phyloP scores from a whole-genome alignment of 2,329 filamentous ascomycete genomes.

The Stachybotrys chlorohalonatus region DNA sequence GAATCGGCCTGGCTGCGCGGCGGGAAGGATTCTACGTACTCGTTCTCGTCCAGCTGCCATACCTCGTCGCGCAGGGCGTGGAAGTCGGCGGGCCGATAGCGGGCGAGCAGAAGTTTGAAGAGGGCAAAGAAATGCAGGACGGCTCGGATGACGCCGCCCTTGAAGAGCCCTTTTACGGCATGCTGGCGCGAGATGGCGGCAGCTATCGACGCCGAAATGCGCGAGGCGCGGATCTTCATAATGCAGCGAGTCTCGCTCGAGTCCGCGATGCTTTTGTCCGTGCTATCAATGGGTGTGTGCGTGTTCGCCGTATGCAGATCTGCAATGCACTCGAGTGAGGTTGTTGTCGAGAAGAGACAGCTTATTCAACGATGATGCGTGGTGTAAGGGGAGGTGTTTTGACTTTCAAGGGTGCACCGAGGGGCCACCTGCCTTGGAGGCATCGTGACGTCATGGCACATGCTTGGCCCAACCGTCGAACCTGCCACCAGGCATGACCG shows the following conservation, averaged over 20 bases:
- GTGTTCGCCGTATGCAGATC: too few species aligned
- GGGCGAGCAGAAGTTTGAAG: conserved; percentile 20
- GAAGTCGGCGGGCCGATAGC: conserved; percentile 19
- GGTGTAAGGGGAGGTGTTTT: too few species aligned
- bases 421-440: neutral
- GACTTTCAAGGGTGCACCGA: too few species aligned
- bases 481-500: too few species aligned
- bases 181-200: conserved; percentile 42
- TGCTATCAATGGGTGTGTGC: too few species aligned
- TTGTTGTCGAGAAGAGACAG: too few species aligned
- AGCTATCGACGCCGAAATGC: conserved; percentile 49
- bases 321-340: too few species aligned
- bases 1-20: conserved; percentile 28
- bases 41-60: conserved; percentile 25
- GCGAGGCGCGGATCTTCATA: conserved; percentile 22
- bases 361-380: too few species aligned
- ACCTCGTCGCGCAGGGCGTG: conserved; percentile 16
- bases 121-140: conserved; percentile 23
- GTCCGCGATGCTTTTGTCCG: too few species aligned
- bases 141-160: conserved; percentile 17
- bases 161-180: conserved; percentile 8
- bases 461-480: neutral
- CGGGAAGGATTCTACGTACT: conserved; percentile 28
- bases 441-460: neutral
- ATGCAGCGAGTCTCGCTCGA: neutral